phyloP scores from a whole-genome alignment of 148 eudicot species.

The Selenicereus undatus region DNA sequence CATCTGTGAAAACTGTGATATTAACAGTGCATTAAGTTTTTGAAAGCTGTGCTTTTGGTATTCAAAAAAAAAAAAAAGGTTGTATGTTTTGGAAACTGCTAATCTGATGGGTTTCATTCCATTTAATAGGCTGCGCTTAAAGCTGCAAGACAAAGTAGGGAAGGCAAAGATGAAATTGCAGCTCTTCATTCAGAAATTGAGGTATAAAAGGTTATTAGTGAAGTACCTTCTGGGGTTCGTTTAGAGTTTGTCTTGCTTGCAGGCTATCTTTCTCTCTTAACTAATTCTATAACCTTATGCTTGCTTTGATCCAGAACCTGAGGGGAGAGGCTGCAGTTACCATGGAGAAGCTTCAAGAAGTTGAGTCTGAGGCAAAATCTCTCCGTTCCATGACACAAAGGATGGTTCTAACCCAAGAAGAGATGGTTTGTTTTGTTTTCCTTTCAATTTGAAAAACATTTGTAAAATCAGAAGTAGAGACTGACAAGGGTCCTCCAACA shows the following conservation, averaged over 20 bases:
- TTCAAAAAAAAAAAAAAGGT: background rate
- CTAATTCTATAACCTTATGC: background rate
- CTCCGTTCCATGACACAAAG: constrained; percentile 84
- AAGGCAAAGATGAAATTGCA: constrained; percentile 74
- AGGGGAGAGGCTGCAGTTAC: constrained; percentile 62
- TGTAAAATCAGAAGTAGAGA: background rate
- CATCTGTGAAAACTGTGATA: background rate
- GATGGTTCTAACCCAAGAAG: constrained; percentile 93
- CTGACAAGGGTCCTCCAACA: constrained; percentile 6
- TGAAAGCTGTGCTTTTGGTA: background rate
- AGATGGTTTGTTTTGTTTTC: constrained; percentile 64
- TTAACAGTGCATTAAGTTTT: background rate
- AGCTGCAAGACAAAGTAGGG: constrained; percentile 71
- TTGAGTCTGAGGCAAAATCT: constrained; percentile 83
- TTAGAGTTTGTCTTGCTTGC: constrained; percentile 3
- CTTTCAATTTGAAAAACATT: background rate
- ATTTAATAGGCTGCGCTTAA: constrained; percentile 74
- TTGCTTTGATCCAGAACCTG: constrained; percentile 39
- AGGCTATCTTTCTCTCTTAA: background rate
- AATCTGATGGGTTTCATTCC: constrained; percentile 16
- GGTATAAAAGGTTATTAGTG: constrained; percentile 35
- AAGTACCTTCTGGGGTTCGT: background rate
- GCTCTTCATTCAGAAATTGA: constrained; percentile 68
- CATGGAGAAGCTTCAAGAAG: constrained; percentile 65
- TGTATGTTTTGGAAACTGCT: constrained; percentile 3